Base-by-base conservation (phyloP, 257 asterid species). In the Ballota nigra region DNA sequence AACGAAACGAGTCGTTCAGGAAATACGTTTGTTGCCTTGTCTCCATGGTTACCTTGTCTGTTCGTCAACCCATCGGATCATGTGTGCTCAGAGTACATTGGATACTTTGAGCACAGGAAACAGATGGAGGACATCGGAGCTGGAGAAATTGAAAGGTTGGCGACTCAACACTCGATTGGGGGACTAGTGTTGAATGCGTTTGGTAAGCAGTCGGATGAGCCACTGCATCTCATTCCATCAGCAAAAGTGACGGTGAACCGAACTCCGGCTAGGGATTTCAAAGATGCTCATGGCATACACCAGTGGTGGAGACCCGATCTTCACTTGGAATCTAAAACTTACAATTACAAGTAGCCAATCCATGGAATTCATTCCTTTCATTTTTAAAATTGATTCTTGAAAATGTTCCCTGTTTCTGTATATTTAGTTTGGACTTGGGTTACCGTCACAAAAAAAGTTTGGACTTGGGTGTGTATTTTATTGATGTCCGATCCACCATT, bases 281-380 rank as follows among this genome's bases (percentile, higher is more conserved):
- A 82, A 76, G 93, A 84, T 34, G 99, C 97, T 73, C 99, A 94
- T 40, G 97, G 99, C 8, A 88, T 94, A 15, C 96, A 89, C 62
- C 99, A 91, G 65, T 94, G 98, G 98, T 94, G 99, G 99, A 89
- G 87, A 56, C 57, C 81, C 71, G 88, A 78, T 56, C 79, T 87
- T 78, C 53, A 24, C 20, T 72, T 84, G 59, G 90, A 91, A 51
- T 76, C 88, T 28, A 91, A 82, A 40, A 74, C 38, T 43, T 84
- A 91, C 76, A 76, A 57, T 61, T 89, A 60, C 24, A 57, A 22
- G 38, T 57, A 63, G 72, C 5, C 41, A 26, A 23, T 52, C 62
- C 74, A 12, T 76, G 53, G 15, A 7, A 66, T 33, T 8, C 7
- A 4, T 55, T 51, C 28, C 3, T 36, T 61, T 61, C 58, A 62